Conservation (phyloP, 805 yeast species). For the Myxozyma udenii region DNA sequence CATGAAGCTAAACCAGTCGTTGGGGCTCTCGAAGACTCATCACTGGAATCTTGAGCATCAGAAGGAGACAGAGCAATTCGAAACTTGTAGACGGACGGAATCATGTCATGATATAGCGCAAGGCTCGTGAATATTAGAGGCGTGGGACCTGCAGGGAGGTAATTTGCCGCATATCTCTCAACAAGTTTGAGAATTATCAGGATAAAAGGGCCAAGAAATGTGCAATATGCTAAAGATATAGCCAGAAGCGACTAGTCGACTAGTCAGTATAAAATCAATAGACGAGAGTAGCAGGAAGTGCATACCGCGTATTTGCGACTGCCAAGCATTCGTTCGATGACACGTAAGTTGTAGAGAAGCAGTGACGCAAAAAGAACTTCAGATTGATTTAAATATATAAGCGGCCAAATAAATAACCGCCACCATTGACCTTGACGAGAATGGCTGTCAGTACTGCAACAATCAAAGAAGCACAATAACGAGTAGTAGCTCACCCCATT, state of each 20-base stretch:
- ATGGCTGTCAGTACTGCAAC: constrained; percentile 8
- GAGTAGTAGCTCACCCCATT: constrained; percentile 33
- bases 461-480: neutral
- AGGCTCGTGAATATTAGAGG: constrained; percentile 39
- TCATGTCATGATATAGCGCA: constrained; percentile 40
- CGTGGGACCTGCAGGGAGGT: constrained; percentile 40
- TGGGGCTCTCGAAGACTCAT: neutral
- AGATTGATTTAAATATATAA: constrained; percentile 37
- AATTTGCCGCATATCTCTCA: constrained; percentile 26
- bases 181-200: constrained; percentile 23
- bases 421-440: constrained; percentile 37
- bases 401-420: constrained; percentile 38
- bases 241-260: constrained; percentile 23
- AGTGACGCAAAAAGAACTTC: constrained; percentile 42
- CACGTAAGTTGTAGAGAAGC: constrained; percentile 42
- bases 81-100: constrained; percentile 45
- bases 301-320: constrained; percentile 40
- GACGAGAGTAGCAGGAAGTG: neutral
- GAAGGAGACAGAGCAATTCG: constrained; percentile 32
- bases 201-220: constrained; percentile 30
- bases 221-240: constrained; percentile 29
- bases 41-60: constrained; percentile 9
- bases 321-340: constrained; percentile 42
- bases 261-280: neutral
- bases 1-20: neutral